These are phyloP conservation scores for Exophiala phaeomuriformis DNA, from an alignment of 2,329 filamentous ascomycete genomes.

Conservation along the genomic window DNA sequence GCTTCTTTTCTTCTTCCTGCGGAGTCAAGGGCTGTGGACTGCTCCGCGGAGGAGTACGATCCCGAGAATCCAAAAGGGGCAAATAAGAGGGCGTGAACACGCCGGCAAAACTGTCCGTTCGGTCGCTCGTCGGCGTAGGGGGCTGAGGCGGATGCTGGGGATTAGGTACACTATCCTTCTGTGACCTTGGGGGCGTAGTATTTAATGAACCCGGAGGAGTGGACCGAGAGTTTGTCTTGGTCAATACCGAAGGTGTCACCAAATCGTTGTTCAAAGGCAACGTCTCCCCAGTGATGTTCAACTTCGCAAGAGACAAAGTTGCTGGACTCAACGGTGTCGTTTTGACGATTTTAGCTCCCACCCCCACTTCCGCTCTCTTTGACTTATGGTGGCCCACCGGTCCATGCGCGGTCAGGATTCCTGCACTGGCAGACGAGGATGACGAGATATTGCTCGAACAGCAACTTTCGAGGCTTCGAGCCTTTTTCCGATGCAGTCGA, in stretches of 20 bases:
- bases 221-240: constrained; percentile 4
- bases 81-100: constrained; percentile 24
- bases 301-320: constrained; percentile 22
- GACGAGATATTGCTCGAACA: constrained; percentile 4
- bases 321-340: constrained; percentile 17
- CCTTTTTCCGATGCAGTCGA: constrained; percentile 13
- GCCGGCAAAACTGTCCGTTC: constrained; percentile 20
- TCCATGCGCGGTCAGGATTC: constrained; percentile 10
- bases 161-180: background rate
- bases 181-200: constrained; percentile 7
- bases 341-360: constrained; percentile 14
- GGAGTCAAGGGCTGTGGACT: constrained; percentile 8
- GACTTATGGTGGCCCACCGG: constrained; percentile 1
- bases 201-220: constrained; percentile 2
- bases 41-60: constrained; percentile 1
- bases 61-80: constrained; percentile 22
- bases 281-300: constrained; percentile 23
- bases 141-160: background rate
- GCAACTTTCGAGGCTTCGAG: constrained; percentile 1
- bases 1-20: constrained; percentile 12
- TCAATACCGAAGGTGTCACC: constrained; percentile 10
- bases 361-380: constrained; percentile 8
- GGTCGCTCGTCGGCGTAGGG: constrained; percentile 15
- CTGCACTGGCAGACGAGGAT: constrained; percentile 1
- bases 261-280: constrained; percentile 13